A percentile compares a stretch with the other conserved stretches of the same genome.
phyloP scores from a whole-genome alignment of 2,329 filamentous ascomycete species.

The Arachnomyces sp. region DNA sequence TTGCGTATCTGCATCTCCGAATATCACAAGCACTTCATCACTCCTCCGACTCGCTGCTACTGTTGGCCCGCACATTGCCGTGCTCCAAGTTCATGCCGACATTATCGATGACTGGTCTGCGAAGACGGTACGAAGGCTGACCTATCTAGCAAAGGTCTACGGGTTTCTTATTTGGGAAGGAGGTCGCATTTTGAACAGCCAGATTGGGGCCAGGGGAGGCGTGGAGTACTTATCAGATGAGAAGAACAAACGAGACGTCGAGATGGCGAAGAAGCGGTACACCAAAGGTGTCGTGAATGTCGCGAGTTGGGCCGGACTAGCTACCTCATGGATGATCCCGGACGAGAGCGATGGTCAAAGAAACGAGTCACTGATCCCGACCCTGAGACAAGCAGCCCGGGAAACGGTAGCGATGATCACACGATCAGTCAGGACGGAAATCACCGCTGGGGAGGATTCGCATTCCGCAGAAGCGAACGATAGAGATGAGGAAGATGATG shows the following conservation, averaged over 20 bases:
- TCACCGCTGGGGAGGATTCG: slow-evolving; percentile 22
- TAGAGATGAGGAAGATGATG: slow-evolving; percentile 10
- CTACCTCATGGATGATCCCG: slow-evolving; percentile 31
- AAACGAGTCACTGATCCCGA: slow-evolving; percentile 34
- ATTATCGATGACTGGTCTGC: slow-evolving; percentile 54
- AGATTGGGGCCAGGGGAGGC: slow-evolving; percentile 25
- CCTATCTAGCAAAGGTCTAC: slow-evolving; percentile 26
- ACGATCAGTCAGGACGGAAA: slow-evolving; percentile 34
- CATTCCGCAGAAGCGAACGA: slow-evolving; percentile 12
- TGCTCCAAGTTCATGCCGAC: slow-evolving; percentile 55
- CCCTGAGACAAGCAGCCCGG: slow-evolving; percentile 33
- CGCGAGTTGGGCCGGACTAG: slow-evolving; percentile 31
- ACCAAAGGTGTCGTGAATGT: slow-evolving; percentile 30
- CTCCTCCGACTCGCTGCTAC: slow-evolving; percentile 50
- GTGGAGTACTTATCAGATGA: slow-evolving; percentile 21
- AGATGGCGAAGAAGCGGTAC: slow-evolving; percentile 31
- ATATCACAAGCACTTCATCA: slow-evolving; percentile 48
- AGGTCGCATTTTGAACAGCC: slow-evolving; percentile 30
- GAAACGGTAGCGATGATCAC: slow-evolving; percentile 31
- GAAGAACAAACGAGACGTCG: slow-evolving; percentile 24
- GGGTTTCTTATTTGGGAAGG: slow-evolving; percentile 35
- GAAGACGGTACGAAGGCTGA: slow-evolving; percentile 40
- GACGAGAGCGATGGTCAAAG: slow-evolving; percentile 29
- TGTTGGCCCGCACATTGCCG: slow-evolving; percentile 52
- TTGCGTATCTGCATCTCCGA: slow-evolving; percentile 46